Base-by-base conservation (phyloP, 2,329 filamentous ascomycete genomes). In the Tolypocladium endophyticum region DNA sequence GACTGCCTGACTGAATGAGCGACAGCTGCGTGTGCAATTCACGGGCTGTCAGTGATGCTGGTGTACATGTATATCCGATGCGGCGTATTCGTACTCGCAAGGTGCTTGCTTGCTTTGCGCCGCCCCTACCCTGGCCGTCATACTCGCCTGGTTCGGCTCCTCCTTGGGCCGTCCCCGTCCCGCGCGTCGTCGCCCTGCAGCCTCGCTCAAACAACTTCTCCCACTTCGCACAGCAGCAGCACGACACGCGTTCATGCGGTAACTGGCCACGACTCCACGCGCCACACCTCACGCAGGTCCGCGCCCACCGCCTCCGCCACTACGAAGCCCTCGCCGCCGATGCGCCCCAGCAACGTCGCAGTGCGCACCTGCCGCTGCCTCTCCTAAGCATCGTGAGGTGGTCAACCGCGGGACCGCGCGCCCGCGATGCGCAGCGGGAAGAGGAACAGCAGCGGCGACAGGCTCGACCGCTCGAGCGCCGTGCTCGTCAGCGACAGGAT, bases 401-500 rank as follows among this genome's bases (percentile, higher is more conserved):
- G 23, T 25, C 25, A 5, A 6, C 45, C 25, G 28, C 63, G 58
- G 1, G 69, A 69, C 0, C 72, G 66, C 0, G 72, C 68, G 7
- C 73, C 73, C 0, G 71, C 72, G 9, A 75, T 68, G 12, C 72
- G 63, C 0, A 75, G 54, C 0, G 73, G 72, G 28, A 74, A 74
- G 6, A 75, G 55, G 0, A 73, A 65, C 8, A 74, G 35, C 6
- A 74, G n/a, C 0, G 71, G 64, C 0, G 72, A 75, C 2, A 74
- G 62, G 0, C 56, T 61, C 0, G 67, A 67, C 0, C 25, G 55
- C 1, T 60, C 39, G 2, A 74, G 52, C 0, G 69, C 63, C 2
- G 41, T 8, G 1, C 50, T 50, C 1, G 62, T 63, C 8, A 65
- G 50, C 0, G 36, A 35, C 3, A 73, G 58, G n/a, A 75, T 73